Percentiles rank a stretch among this genome's conserved stretches.
These are phyloP conservation scores for Psilocybe cubensis DNA, from an alignment of 768 basidiomycete genomes.

Conservation along the genomic window DNA sequence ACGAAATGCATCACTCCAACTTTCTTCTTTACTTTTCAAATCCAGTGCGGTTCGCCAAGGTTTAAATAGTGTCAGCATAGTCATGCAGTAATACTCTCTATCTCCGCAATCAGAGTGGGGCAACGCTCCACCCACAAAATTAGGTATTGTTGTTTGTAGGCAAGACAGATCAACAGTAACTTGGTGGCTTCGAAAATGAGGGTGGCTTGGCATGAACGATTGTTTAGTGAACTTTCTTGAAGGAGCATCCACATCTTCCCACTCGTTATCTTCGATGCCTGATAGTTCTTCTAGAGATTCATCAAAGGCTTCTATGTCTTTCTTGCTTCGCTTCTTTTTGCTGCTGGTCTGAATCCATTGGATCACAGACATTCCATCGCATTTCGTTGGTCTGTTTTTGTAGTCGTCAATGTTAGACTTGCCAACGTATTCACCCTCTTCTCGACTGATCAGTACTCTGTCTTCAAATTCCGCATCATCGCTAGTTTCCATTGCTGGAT, in stretches of 20 bases:
- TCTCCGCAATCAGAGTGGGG: conserved; percentile 33
- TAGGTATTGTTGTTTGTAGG: conserved; percentile 18
- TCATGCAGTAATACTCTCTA: conserved; percentile 31
- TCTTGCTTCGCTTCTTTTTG: not conserved
- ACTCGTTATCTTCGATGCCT: not conserved
- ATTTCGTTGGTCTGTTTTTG: conserved; percentile 23
- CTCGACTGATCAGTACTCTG: conserved; percentile 22
- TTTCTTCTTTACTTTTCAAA: conserved; percentile 17
- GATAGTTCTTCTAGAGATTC: not conserved
- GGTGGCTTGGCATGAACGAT: conserved; percentile 23
- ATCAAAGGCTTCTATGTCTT: conserved; percentile 6
- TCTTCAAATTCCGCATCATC: conserved; percentile 2
- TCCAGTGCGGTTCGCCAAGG: conserved; percentile 27
- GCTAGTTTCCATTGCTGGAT: too few species aligned
- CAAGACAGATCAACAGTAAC: conserved; percentile 11
- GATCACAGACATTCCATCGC: conserved; percentile 26
- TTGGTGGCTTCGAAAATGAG: conserved; percentile 24
- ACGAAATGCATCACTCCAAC: conserved; percentile 27
- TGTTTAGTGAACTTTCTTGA: not conserved
- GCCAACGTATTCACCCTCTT: conserved; percentile 19
- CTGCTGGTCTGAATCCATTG: conserved; percentile 26
- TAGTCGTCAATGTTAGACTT: conserved; percentile 36
- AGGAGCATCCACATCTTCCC: not conserved
- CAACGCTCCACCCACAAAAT: conserved; percentile 30
- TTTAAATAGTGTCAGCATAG: conserved; percentile 34